Base-by-base conservation (phyloP, 805 yeast species). In the Candida verbasci region DNA sequence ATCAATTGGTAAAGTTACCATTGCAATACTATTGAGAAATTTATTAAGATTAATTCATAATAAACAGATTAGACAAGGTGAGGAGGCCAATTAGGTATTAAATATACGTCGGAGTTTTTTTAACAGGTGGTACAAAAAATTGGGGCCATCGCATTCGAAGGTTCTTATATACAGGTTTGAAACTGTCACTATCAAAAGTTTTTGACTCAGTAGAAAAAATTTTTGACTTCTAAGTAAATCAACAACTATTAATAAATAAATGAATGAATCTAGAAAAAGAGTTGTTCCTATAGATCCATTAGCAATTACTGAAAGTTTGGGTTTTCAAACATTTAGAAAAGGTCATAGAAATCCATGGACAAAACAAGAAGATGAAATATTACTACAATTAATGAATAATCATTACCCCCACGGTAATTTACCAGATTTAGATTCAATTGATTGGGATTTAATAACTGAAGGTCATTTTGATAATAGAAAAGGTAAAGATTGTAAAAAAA, bases 1-100 rank as follows among this genome's bases (percentile, higher is more conserved):
- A 12, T 82, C 87, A 53, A 86, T 88, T 21, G 98, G 98, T 12
- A 93, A 93, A 60, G 97, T 93, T 23, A 93, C 98, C 25, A 89
- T 93, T 43, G 78, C 95, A 41, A 93, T 93, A 97, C 65, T 93
- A 28, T 65, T 93, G 60, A 78, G 98, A 58, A 93, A 93, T 58
- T 68, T 93, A 61, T 62, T 93, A 40, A 76, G 98, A 47, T 68
- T 93, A 46, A 76, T 84, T 45, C 80, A 82, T 34, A 89, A 93
- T 65, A 75, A 72, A 42, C 32, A 48, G 34, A 50, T 52, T 24
- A 49, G 65, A 40, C 21, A 38, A 11, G 29, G 10, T 26, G 11
- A 7, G 6, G 4, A 23, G 10, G n/a, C n/a, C n/a, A n/a, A n/a
- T n/a, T n/a, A n/a, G n/a, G n/a, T n/a, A n/a, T n/a, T n/a, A n/a